Evolutionary conservation across 208 protist species (phyloP), one percentile per base, ranked within the genome.

Genomic region (Crithidia fasciculata): DNA sequence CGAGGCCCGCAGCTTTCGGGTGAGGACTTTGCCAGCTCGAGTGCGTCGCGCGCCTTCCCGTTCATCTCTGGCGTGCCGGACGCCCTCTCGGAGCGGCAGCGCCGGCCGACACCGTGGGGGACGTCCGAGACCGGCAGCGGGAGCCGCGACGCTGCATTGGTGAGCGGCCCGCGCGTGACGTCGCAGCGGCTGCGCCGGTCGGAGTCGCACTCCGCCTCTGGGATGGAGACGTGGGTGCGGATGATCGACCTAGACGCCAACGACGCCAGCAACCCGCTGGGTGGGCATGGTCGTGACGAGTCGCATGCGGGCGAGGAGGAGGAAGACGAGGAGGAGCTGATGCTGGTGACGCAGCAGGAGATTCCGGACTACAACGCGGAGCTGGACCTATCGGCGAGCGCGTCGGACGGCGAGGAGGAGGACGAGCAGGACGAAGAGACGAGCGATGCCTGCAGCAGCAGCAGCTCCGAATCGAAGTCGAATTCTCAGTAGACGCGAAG

Each of bases 311-410:
- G 5, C 47, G 43, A 44, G 7, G 62, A 55, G 39, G 61, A 2
- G 39, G 50, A 45, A 5, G 67, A 56, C 16, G 76, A 49, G 9
- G n/a, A 62, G 12, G 62, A 76, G 18, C 43, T 75, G 28, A 82
- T 93, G 63, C 84, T 93, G 59, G 81, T 93, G 41, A 93, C 88
- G 13, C 88, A 93, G 67, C 88, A 90, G 59, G 74, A 72, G 40
- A 67, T 92, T 4, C 87, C 87, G 2, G 77, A 88, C 40, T 80
- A 81, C 67, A 59, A 53, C 7, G 53, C 16, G 15, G 37, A 63
- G 39, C 39, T 45, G 28, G 56, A 43, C 40, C 57, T 45, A 3
- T 60, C 60, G 6, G 69, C 10, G 2, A 74, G 59, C 62, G 45
- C 62, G 2, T 40, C 65, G 47, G 75, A 66, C 8, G 49, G 3